Percentiles rank a stretch among this genome's conserved stretches.
Evolutionary conservation across 192 early-diverging fungal genomes (phyloP).

Genomic region (Backusella tuberculispora): DNA sequence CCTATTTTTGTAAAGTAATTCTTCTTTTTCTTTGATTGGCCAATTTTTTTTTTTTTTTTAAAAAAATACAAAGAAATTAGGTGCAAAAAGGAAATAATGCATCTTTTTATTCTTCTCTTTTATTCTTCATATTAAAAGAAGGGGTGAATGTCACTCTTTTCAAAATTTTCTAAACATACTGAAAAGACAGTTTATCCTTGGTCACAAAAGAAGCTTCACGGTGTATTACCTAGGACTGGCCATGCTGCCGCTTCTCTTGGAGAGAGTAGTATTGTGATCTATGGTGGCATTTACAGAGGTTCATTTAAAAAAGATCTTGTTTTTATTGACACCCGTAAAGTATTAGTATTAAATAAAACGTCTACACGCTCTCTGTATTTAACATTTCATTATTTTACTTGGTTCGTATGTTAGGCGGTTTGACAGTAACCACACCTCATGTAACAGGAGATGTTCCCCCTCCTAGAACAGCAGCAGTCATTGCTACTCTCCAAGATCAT

Average conservation of each 20-base stretch:
- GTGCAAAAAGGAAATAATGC: conserved; percentile 11
- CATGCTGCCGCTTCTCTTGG: conserved; percentile 23
- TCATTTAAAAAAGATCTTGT: conserved; percentile 25
- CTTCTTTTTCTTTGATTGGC: not conserved
- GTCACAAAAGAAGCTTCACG: conserved; percentile 28
- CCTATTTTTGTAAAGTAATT: not conserved
- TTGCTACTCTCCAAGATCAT: conserved; percentile 45
- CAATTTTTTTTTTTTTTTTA: not conserved
- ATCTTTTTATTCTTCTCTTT: not conserved
- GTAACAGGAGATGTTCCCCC: conserved; percentile 43
- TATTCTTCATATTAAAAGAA: not conserved
- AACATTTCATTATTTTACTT: not conserved
- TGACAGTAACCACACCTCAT: conserved; percentile 22
- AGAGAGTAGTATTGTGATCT: conserved; percentile 16
- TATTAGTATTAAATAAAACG: not conserved
- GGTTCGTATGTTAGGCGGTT: not conserved
- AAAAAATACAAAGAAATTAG: not conserved
- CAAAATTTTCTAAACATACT: conserved; percentile 24
- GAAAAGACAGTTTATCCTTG: conserved; percentile 30
- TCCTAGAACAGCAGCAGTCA: conserved; percentile 44
- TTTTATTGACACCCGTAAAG: conserved; percentile 28
- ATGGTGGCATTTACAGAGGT: conserved; percentile 29
- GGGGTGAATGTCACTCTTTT: conserved; percentile 29
- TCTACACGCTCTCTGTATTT: not conserved
- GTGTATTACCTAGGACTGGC: conserved; percentile 25